Conservation (phyloP, 306 rosid species). For the Canavalia gladiata region DNA sequence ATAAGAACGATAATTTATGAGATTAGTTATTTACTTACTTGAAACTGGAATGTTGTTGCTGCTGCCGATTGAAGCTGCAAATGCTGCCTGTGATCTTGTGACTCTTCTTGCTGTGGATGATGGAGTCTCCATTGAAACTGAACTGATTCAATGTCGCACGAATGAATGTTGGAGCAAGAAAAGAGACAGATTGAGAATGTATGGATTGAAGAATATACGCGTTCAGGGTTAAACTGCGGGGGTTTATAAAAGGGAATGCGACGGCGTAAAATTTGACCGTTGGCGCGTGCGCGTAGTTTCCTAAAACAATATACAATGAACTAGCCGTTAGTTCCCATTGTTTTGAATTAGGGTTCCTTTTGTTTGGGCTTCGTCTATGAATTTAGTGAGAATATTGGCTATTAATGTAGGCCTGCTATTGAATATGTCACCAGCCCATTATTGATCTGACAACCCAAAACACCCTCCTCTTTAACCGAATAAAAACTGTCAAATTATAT, state of each 20-base stretch:
- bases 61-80: conserved; percentile 16
- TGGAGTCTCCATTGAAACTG: conserved; percentile 85
- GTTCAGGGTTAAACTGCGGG: not conserved
- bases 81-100: conserved; percentile 70
- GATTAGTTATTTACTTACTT: conserved; percentile 56
- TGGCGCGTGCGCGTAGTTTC: conserved; percentile 60
- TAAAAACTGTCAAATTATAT: no score
- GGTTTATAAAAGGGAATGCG: conserved; percentile 52
- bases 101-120: conserved; percentile 74
- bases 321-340: conserved; percentile 72
- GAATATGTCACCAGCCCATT: not conserved
- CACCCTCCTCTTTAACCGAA: no score
- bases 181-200: not conserved
- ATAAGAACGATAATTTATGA: no score
- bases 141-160: not conserved
- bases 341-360: not conserved
- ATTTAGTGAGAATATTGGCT: not conserved
- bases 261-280: conserved; percentile 73
- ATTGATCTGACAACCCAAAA: no score
- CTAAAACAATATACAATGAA: conserved; percentile 35
- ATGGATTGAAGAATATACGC: not conserved
- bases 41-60: conserved; percentile 60
- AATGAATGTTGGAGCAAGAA: not conserved
- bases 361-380: not conserved
- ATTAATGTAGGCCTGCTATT: not conserved